Evolutionary conservation across 352 stramenopile species (phyloP).

Genomic region (Globisporangium polare): DNA sequence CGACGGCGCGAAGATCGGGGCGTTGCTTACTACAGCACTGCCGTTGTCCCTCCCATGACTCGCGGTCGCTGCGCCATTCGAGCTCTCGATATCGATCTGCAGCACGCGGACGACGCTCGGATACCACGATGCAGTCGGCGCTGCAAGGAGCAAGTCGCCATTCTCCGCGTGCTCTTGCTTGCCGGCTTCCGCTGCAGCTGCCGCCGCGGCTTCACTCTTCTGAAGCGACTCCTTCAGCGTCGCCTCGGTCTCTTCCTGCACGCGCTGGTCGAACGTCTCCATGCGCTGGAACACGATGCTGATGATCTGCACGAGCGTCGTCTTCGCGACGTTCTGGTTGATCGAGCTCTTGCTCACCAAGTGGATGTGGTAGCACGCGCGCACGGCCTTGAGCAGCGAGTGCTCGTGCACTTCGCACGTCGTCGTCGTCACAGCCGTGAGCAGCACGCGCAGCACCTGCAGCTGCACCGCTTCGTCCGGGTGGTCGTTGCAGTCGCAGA

Average conservation of each 20-base stretch:
- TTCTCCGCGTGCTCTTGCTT: conserved; percentile 9
- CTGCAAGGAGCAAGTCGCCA: conserved; percentile 11
- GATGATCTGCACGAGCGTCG: conserved; percentile 96
- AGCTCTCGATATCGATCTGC: conserved; percentile 15
- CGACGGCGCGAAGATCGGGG: conserved; percentile 45
- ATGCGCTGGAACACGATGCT: conserved; percentile 96
- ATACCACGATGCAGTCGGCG: conserved; percentile 29
- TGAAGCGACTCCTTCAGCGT: conserved; percentile 52
- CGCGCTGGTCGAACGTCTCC: conserved; percentile 88
- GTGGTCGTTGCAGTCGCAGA: conserved; percentile 90
- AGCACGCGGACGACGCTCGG: conserved; percentile 41
- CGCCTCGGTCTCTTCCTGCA: conserved; percentile 61
- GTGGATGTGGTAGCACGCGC: conserved; percentile 96
- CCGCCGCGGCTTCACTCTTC: conserved; percentile 24
- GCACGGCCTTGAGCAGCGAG: conserved; percentile 93
- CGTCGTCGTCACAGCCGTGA: conserved; percentile 88
- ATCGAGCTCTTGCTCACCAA: conserved; percentile 88
- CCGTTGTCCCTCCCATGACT: background rate
- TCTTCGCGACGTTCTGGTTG: conserved; percentile 97
- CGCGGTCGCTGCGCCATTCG: background rate
- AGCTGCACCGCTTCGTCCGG: conserved; percentile 90
- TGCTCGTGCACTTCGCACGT: conserved; percentile 91
- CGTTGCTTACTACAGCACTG: conserved; percentile 1
- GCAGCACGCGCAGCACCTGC: conserved; percentile 90
- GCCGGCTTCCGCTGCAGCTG: conserved; percentile 15